Percentiles rank a stretch among this genome's conserved stretches.
These are phyloP conservation scores for Boletus vermiculosoides DNA, from an alignment of 768 basidiomycete genomes.

Conservation along the genomic window DNA sequence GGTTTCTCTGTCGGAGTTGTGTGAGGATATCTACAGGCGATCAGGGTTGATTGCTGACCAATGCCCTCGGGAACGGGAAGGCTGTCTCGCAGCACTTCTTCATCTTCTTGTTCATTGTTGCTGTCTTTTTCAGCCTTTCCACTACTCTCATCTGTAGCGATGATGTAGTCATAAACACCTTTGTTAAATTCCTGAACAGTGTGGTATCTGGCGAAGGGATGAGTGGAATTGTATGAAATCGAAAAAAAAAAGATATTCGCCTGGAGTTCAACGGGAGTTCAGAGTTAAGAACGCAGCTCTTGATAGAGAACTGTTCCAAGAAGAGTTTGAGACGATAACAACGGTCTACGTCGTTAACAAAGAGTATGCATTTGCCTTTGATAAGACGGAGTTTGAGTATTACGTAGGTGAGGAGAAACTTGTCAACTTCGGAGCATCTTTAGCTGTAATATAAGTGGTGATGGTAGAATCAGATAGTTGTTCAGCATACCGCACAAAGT, in stretches of 20 bases:
- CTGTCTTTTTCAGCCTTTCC: constrained; percentile 49
- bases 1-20: constrained; percentile 44
- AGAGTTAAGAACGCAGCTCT: constrained; percentile 93
- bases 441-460: constrained; percentile 1
- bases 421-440: constrained; percentile 92
- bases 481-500: constrained; percentile 65
- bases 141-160: constrained; percentile 91
- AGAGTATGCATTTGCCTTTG: constrained; percentile 93
- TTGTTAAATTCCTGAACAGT: constrained; percentile 98
- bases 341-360: constrained; percentile 94
- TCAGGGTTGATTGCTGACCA: constrained; percentile 23
- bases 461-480: not conserved
- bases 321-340: constrained; percentile 97
- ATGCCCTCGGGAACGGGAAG: constrained; percentile 22
- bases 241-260: constrained; percentile 30
- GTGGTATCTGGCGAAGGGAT: constrained; percentile 64
- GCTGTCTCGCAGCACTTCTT: constrained; percentile 17
- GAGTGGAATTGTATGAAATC: not conserved
- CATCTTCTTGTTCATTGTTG: constrained; percentile 44
- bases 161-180: constrained; percentile 97
- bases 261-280: constrained; percentile 95
- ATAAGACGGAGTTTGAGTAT: constrained; percentile 95
- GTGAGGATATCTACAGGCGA: constrained; percentile 29
- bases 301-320: constrained; percentile 95
- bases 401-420: constrained; percentile 94